These are phyloP conservation scores for Coemansia sp. DNA, from an alignment of 192 early-diverging fungal genomes.

Conservation along the genomic window DNA sequence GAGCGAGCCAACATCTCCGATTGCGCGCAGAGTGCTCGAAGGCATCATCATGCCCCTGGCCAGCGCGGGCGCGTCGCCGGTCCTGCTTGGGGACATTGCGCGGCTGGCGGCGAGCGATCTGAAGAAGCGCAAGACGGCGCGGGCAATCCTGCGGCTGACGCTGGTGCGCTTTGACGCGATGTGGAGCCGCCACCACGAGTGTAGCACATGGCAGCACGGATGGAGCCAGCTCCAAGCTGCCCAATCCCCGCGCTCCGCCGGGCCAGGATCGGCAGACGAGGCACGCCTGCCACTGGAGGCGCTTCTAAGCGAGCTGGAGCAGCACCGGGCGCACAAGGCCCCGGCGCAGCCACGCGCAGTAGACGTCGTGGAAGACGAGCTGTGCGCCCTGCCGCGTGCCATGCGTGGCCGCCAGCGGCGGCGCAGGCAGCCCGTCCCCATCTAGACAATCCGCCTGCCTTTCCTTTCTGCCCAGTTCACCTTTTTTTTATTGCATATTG, in stretches of 20 bases:
- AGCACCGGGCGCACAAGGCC: too few species aligned
- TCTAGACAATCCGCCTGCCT: too few species aligned
- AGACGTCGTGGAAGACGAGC: too few species aligned
- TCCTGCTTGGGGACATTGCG: slow-evolving; percentile 21
- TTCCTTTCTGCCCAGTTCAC: too few species aligned
- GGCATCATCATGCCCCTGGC: slow-evolving; percentile 28
- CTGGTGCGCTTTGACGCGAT: slow-evolving; percentile 25
- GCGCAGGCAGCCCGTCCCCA: background rate
- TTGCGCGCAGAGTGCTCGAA: slow-evolving; percentile 9
- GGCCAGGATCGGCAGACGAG: background rate
- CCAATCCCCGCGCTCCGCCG: background rate
- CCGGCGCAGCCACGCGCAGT: too few species aligned
- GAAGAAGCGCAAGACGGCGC: slow-evolving; percentile 5
- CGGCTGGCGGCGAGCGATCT: slow-evolving; percentile 8
- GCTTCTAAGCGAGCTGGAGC: slow-evolving; percentile 5
- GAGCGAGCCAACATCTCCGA: background rate
- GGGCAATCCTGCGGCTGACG: slow-evolving; percentile 9
- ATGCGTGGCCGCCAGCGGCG: too few species aligned
- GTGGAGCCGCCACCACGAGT: slow-evolving; percentile 26
- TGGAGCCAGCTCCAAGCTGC: slow-evolving; percentile 25
- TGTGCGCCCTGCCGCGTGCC: too few species aligned
- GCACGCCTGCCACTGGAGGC: slow-evolving; percentile 6
- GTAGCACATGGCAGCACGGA: slow-evolving; percentile 23
- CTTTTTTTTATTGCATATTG: too few species aligned
- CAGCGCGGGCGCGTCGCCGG: slow-evolving; percentile 21